Conservation (phyloP, 139 green algal species). For the Ulvella scutata region DNA sequence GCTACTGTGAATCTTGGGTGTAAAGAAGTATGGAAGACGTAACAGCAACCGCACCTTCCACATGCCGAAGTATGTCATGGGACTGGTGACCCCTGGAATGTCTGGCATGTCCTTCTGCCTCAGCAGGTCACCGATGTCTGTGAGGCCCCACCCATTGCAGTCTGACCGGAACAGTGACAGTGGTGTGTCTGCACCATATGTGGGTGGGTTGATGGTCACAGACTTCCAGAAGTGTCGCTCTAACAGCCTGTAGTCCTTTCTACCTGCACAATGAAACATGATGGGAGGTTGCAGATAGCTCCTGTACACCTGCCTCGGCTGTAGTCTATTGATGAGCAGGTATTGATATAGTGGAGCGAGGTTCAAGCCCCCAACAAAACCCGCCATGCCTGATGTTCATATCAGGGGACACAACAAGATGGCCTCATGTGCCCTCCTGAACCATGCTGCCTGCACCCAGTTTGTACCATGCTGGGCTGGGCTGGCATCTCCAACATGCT, state of each 20-base stretch:
- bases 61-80: constrained; percentile 68
- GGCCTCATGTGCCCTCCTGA: too few relatives aligned
- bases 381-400: too few relatives aligned
- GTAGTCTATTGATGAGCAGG: too few relatives aligned
- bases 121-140: constrained; percentile 21
- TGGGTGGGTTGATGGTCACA: constrained; percentile 10
- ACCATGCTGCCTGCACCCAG: too few relatives aligned
- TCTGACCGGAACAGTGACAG: constrained; percentile 40
- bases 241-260: constrained; percentile 2
- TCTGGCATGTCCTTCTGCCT: neutral
- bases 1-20: neutral
- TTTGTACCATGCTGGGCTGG: too few relatives aligned
- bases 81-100: constrained; percentile 40
- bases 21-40: neutral
- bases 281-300: too few relatives aligned
- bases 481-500: too few relatives aligned
- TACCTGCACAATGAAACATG: neutral
- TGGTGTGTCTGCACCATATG: constrained; percentile 43
- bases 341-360: too few relatives aligned
- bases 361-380: too few relatives aligned
- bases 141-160: constrained; percentile 53
- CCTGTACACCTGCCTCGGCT: too few relatives aligned
- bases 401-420: too few relatives aligned
- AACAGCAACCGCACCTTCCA: constrained; percentile 25
- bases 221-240: constrained; percentile 20